Evolutionary conservation across 768 basidiomycete genomes (phyloP).

Genomic region (Termitomyces sp.): DNA sequence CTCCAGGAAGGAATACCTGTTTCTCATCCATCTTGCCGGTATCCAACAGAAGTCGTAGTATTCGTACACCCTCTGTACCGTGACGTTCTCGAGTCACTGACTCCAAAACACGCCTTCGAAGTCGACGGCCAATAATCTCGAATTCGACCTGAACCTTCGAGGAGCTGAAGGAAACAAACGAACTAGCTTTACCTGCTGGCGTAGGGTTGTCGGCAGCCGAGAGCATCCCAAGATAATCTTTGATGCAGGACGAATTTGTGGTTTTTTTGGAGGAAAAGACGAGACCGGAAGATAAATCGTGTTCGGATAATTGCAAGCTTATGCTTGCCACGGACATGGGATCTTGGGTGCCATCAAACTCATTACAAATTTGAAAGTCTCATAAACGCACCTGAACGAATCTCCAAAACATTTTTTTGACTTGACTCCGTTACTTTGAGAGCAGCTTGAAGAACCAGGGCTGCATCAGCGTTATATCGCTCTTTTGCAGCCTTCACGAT

Average conservation of each 20-base stretch:
- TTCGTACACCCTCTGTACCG: conserved; percentile 77
- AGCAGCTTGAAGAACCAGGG: conserved; percentile 62
- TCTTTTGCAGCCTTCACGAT: conserved; percentile 72
- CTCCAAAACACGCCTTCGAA: conserved; percentile 70
- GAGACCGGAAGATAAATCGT: conserved; percentile 58
- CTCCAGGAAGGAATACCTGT: conserved; percentile 50
- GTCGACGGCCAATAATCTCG: conserved; percentile 57
- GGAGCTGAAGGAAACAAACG: conserved; percentile 64
- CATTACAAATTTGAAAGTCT: neutral
- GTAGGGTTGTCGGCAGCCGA: conserved; percentile 82
- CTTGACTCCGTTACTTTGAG: conserved; percentile 64
- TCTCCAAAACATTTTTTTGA: conserved; percentile 55
- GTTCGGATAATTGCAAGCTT: conserved; percentile 56
- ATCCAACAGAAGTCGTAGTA: conserved; percentile 71
- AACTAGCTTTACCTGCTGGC: conserved; percentile 56
- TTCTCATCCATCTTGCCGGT: conserved; percentile 94
- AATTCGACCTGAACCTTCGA: conserved; percentile 82
- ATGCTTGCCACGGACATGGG: conserved; percentile 64
- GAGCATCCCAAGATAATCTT: conserved; percentile 78
- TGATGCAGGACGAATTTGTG: conserved; percentile 54
- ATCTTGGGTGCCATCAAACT: conserved; percentile 31
- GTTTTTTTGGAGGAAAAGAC: conserved; percentile 49
- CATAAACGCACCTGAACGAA: conserved; percentile 49
- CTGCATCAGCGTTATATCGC: conserved; percentile 74
- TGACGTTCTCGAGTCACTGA: conserved; percentile 77